These are phyloP conservation scores for Eleusine coracana DNA, from an alignment of 176 grass and related monocot genomes.

Conservation along the genomic window DNA sequence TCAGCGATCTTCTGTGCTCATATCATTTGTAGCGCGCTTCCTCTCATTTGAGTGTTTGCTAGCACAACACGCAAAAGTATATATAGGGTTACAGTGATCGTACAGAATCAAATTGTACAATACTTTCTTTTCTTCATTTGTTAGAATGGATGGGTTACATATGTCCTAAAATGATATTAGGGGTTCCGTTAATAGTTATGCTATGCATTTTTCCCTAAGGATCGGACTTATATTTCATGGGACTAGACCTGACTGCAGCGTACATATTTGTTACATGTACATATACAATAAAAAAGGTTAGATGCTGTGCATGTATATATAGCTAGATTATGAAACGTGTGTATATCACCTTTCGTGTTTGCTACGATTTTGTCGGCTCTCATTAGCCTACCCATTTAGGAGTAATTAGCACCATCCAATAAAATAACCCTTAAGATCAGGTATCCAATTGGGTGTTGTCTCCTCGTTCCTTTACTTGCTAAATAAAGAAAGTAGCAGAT, in stretches of 20 bases:
- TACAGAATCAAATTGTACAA: neutral
- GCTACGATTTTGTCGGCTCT: slow-evolving; percentile 24
- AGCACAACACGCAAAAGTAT: neutral
- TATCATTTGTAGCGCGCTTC: slow-evolving; percentile 8
- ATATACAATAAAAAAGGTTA: no score
- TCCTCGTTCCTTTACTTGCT: slow-evolving; percentile 35
- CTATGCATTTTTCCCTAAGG: no score
- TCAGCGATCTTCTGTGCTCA: slow-evolving; percentile 23
- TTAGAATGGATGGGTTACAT: neutral
- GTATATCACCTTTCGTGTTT: slow-evolving; percentile 24
- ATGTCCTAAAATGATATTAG: no score
- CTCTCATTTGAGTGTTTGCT: neutral
- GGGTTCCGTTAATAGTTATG: no score
- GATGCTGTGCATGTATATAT: neutral
- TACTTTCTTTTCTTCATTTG: neutral
- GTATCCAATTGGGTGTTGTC: slow-evolving; percentile 45
- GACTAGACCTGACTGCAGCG: no score
- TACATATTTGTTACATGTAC: no score
- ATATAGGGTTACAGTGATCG: neutral
- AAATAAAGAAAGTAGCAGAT: slow-evolving; percentile 63
- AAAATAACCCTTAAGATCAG: slow-evolving; percentile 39
- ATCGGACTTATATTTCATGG: no score
- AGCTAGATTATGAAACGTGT: neutral
- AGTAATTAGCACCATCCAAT: slow-evolving; percentile 40
- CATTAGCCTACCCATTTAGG: slow-evolving; percentile 2